These are phyloP conservation scores for Linnemannia exigua DNA, from an alignment of 192 early-diverging fungal species.

Conservation along the genomic window DNA sequence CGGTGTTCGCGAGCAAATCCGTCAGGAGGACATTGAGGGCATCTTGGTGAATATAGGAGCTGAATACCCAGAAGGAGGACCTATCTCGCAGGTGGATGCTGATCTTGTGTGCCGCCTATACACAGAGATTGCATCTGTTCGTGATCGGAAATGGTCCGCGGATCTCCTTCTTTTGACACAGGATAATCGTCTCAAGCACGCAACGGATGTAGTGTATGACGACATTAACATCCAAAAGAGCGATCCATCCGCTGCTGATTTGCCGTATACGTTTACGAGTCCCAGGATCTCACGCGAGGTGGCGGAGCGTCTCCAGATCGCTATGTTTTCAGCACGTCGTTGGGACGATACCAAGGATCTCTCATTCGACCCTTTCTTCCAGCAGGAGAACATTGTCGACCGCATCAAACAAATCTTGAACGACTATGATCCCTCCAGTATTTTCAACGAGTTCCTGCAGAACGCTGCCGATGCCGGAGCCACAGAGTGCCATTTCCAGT, in stretches of 20 bases:
- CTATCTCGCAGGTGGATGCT: constrained; percentile 5
- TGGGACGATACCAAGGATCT: constrained; percentile 18
- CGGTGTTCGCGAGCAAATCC: constrained; percentile 18
- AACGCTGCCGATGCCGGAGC: constrained; percentile 60
- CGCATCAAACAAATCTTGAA: constrained; percentile 43
- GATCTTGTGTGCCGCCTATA: constrained; percentile 17
- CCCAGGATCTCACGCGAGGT: neutral
- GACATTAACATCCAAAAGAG: constrained; percentile 1
- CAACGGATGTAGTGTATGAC: constrained; percentile 32
- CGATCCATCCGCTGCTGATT: neutral
- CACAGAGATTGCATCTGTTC: neutral
- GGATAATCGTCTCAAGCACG: neutral
- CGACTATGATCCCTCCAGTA: constrained; percentile 37
- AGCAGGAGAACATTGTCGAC: constrained; percentile 25
- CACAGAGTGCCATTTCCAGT: constrained; percentile 25
- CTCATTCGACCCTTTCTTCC: constrained; percentile 22
- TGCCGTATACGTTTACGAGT: constrained; percentile 11
- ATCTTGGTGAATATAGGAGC: constrained; percentile 9
- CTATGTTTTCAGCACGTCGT: constrained; percentile 16
- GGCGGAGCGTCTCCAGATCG: constrained; percentile 16
- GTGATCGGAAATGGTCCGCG: neutral
- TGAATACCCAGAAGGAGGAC: constrained; percentile 5
- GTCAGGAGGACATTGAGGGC: constrained; percentile 2
- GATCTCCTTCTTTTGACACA: constrained; percentile 10
- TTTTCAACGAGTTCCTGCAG: constrained; percentile 55